These are phyloP conservation scores for Stephania cephalantha DNA, from an alignment of 164 flowering plant genomes.

Conservation along the genomic window DNA sequence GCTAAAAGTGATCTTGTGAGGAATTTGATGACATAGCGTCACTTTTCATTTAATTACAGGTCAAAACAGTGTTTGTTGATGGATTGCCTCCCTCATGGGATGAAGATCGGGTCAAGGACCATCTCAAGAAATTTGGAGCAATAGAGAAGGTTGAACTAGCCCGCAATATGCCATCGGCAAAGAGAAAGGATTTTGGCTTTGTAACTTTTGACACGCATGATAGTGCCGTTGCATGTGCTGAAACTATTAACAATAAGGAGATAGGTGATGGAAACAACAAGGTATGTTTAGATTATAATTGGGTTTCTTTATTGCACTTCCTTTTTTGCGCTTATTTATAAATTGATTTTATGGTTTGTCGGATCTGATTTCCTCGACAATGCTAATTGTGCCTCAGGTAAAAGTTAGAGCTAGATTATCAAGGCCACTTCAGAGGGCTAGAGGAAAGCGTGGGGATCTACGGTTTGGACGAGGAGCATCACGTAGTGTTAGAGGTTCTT, in stretches of 20 bases:
- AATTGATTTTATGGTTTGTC: neutral
- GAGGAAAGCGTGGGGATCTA: conserved; percentile 60
- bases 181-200: conserved; percentile 93
- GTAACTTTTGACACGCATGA: conserved; percentile 87
- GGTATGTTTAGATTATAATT: conserved; percentile 32
- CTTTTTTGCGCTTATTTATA: neutral
- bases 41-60: conserved; percentile 35
- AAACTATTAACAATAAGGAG: conserved; percentile 81
- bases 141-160: conserved; percentile 93
- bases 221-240: conserved; percentile 89
- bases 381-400: conserved; percentile 38
- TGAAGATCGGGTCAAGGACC: conserved; percentile 72
- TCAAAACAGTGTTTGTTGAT: conserved; percentile 87
- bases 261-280: conserved; percentile 84
- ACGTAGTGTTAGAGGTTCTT: conserved; percentile 46
- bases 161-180: conserved; percentile 94
- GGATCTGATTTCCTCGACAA: neutral
- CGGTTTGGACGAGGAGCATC: conserved; percentile 34
- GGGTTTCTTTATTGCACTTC: neutral
- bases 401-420: conserved; percentile 94
- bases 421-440: conserved; percentile 78
- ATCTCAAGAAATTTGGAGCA: conserved; percentile 70
- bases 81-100: conserved; percentile 92
- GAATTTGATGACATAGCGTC: neutral
- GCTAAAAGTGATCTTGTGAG: neutral